Evolutionary conservation across 257 asterid genomes (phyloP), one percentile per base, ranked within the genome.

Genomic region (Ocimum tenuiflorum): DNA sequence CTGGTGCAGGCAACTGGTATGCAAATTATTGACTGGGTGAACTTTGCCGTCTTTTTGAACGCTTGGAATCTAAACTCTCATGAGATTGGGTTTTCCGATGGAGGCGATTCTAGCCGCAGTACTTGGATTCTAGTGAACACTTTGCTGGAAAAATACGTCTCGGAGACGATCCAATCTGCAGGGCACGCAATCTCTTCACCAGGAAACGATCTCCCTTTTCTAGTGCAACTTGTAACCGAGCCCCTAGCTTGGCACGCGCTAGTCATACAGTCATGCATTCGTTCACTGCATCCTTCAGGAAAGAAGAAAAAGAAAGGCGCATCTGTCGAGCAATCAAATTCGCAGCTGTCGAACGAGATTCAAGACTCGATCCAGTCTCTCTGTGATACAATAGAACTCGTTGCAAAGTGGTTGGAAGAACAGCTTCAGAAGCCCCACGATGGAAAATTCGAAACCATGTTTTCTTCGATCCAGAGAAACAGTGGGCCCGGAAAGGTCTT

Each of bases 291-390:
- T 52, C 95, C 97, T 75, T 79, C 88, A 2, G 97, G 96, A 19
- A 92, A 86, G 80, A 88, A 84, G 94, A 94, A 90, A 79, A 94
- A 86, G 95, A 94, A 88, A 77, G 86, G 92, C 10, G 88, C 88
- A 45, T 42, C 81, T n/a, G 52, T 73, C 1, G 99, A 85, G 18
- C 88, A 79, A 47, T 74, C 72, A 12, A 83, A 78, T 39, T 56
- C 84, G 35, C 76, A 72, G 66, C 74, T 75, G 6, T 82, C 69
- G 14, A 66, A 60, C 2, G 92, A 81, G 48, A 69, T 94, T 57
- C 86, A 51, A 46, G 76, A 70, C 59, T 85, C 99, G 18, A 74
- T 91, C 70, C 76, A 48, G 49, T 86, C 89, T 67, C 76, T 91
- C 33, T 83, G 83, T 48, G 89, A 80, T 10, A 76, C 86, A 1